A percentile compares a stretch with the other conserved stretches of the same genome.
Conservation (phyloP, 2,329 filamentous ascomycete genomes). For the Pseudogymnoascus sp. region DNA sequence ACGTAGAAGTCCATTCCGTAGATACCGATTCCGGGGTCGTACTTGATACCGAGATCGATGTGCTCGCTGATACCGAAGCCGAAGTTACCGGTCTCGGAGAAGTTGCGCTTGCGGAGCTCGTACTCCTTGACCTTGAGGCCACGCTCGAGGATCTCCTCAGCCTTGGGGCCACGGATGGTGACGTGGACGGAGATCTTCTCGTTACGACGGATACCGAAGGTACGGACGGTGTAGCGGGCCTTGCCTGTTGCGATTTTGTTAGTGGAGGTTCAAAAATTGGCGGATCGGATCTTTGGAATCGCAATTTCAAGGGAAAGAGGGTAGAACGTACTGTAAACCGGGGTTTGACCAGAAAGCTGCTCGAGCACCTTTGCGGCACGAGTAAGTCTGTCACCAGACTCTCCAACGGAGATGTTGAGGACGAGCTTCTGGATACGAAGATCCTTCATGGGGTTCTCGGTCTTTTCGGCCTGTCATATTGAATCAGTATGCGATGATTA, state of each 20-base stretch:
- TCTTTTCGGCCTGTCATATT: constrained; percentile 64
- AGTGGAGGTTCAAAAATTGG: constrained; percentile 13
- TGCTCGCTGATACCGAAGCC: constrained; percentile 99
- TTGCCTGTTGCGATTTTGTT: constrained; percentile 58
- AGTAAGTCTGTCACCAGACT: constrained; percentile 99
- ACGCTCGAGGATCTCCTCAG: constrained; percentile 99
- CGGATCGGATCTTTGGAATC: constrained; percentile 12
- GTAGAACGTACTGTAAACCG: constrained; percentile 82
- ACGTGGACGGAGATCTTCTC: constrained; percentile 99
- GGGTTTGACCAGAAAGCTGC: constrained; percentile 98
- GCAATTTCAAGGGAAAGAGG: background rate
- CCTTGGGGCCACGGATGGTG: constrained; percentile 97
- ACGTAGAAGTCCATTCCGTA: constrained; percentile 99
- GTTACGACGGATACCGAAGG: constrained; percentile 99
- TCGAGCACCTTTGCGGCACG: constrained; percentile 99
- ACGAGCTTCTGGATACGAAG: constrained; percentile 99
- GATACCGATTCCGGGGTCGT: constrained; percentile 96
- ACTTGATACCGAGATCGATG: constrained; percentile 99
- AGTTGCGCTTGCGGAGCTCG: constrained; percentile 98
- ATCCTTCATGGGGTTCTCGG: constrained; percentile 98
- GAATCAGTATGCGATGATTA: constrained; percentile 18
- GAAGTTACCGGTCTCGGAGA: constrained; percentile 99
- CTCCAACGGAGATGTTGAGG: constrained; percentile 98
- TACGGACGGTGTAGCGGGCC: constrained; percentile 99
- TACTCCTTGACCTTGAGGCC: constrained; percentile 99